Evolutionary conservation across 2,329 filamentous ascomycete genomes (phyloP), one percentile per base, ranked within the genome.

Genomic region (Colletotrichum spaethianum): DNA sequence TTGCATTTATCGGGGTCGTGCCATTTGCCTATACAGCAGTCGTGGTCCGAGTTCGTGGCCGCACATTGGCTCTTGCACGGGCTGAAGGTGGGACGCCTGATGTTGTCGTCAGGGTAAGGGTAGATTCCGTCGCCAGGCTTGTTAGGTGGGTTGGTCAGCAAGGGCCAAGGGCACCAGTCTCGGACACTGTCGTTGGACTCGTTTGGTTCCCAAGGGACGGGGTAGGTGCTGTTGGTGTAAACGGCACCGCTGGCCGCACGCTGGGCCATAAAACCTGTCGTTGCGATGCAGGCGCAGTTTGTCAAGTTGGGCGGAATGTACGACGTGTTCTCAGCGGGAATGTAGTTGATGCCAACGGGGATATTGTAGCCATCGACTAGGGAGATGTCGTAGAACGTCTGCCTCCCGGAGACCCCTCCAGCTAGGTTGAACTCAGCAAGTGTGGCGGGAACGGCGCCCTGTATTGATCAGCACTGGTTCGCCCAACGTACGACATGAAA

Each of bases 291-390:
- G 20, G 92, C 91, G 2, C 91, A 90, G 79, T 95, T 95, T 63
- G 92, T 93, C 28, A 94, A 86, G 77, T 94, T 95, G 11, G 93
- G 92, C 16, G 93, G 92, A 70, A 95, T 91, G 66, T 93, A 87
- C 1, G 85, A 87, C 9, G 88, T 86, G 76, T 93, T 91, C 65
- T 88, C 86, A 28, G 91, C 88, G 3, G 89, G 88, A 33, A 90
- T 85, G 75, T 91, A 89, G 66, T 87, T 85, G 78, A 90, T 89
- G 38, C 89, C 92, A 73, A 95, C 79, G 1, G 93, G 93, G 1
- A 96, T 82, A 78, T 96, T 96, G 86, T 96, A 96, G 60, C 94
- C 94, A 78, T 96, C 94, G 28, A 96, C 94, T 3, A 96, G 86
- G 50, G 93, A 95, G 74, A 96, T 93, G 80, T 96, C 94, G 82